Evolutionary conservation across 163 green algal species (phyloP).

Genomic region (Prototheca cutis): DNA sequence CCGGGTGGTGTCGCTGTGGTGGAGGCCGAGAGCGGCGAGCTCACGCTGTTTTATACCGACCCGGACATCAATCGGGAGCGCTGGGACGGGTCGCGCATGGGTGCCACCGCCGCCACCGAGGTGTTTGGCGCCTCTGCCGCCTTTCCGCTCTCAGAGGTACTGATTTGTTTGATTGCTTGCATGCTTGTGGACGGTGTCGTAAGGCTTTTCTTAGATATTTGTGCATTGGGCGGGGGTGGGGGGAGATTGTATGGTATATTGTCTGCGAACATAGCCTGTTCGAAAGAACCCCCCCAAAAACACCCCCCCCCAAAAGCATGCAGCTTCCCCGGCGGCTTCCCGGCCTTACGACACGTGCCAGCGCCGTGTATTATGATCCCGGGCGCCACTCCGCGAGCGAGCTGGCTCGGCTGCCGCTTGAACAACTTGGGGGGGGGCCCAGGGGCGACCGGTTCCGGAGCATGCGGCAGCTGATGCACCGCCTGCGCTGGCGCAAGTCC

Average conservation of each 20-base stretch:
- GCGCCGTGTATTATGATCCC: constrained; percentile 5
- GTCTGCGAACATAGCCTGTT: too few relatives aligned
- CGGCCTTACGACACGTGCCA: constrained; percentile 14
- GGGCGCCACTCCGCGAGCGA: not conserved
- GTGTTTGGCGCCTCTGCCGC: constrained; percentile 62
- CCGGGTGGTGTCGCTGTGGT: constrained; percentile 41
- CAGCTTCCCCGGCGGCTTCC: constrained; percentile 33
- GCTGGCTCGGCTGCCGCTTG: not conserved
- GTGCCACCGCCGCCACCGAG: constrained; percentile 32
- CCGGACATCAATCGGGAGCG: constrained; percentile 22
- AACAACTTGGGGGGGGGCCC: not conserved
- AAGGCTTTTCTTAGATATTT: too few relatives aligned
- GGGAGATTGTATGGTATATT: too few relatives aligned
- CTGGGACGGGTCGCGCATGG: constrained; percentile 58
- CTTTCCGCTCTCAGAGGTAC: constrained; percentile 40
- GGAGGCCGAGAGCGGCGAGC: constrained; percentile 9
- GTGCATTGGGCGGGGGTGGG: too few relatives aligned
- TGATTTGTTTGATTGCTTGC: too few relatives aligned
- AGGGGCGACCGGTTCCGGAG: not conserved
- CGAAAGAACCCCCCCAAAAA: too few relatives aligned
- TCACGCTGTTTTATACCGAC: constrained; percentile 38
- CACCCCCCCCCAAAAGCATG: not conserved
- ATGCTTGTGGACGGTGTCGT: too few relatives aligned
- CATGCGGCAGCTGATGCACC: not conserved
- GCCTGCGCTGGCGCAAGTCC: constrained; percentile 49